Conservation (phyloP, 768 basidiomycete genomes). For the Termitomyces sp. region DNA sequence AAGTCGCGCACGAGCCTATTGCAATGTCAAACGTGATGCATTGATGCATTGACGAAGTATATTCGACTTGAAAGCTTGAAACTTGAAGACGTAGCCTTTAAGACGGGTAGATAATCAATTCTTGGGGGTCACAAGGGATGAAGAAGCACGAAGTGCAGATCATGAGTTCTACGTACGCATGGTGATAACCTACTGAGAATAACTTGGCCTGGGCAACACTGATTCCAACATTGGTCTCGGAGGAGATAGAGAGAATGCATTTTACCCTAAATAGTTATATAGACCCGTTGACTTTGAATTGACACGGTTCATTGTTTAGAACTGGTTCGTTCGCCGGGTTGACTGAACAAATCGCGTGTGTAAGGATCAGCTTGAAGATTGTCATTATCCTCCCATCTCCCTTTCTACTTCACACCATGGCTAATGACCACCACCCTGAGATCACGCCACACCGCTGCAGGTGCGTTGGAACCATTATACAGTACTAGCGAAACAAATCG, state of each 20-base stretch:
- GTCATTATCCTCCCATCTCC: background rate
- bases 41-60: no score
- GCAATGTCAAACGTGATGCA: no score
- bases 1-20: no score
- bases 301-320: background rate
- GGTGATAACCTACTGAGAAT: background rate
- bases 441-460: slow-evolving; percentile 1
- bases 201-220: background rate
- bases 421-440: background rate
- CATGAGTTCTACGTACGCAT: background rate
- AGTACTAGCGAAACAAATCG: slow-evolving; percentile 13
- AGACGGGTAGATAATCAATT: background rate
- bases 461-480: slow-evolving; percentile 15
- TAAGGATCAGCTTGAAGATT: background rate
- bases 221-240: background rate
- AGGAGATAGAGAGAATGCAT: background rate
- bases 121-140: background rate
- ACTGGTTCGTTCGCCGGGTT: background rate
- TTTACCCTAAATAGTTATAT: background rate
- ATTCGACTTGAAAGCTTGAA: no score
- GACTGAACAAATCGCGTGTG: background rate
- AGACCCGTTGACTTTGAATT: background rate
- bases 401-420: background rate
- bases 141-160: background rate
- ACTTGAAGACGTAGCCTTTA: background rate